Evolutionary conservation across 2,329 filamentous ascomycete species (phyloP).

Genomic region (Colletotrichum orbiculare): DNA sequence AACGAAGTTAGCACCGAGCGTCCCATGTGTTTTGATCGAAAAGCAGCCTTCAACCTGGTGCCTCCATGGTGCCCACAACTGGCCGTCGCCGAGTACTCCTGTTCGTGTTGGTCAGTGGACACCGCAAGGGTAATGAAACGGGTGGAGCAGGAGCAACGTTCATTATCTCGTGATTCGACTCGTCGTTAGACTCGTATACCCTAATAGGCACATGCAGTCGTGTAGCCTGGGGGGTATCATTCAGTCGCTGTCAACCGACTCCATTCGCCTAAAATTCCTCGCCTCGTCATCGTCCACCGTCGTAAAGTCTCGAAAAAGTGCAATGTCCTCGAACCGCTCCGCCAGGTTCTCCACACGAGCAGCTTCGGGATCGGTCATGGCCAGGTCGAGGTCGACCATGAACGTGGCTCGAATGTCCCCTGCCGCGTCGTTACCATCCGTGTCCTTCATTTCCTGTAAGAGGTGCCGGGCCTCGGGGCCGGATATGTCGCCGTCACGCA

Average conservation of each 20-base stretch:
- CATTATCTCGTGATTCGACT: no score
- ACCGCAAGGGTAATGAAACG: no score
- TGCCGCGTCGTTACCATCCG: constrained; percentile 37
- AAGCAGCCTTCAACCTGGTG: no score
- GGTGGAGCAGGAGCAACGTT: no score
- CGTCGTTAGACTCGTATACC: no score
- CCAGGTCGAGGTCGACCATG: constrained; percentile 51
- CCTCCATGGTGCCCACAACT: no score
- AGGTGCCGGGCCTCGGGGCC: constrained; percentile 44
- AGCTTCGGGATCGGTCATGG: constrained; percentile 46
- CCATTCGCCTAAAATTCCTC: neutral
- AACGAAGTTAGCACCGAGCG: no score
- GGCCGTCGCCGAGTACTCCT: no score
- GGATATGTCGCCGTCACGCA: constrained; percentile 47
- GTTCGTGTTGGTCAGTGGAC: no score
- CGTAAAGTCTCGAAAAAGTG: constrained; percentile 47
- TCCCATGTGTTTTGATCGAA: no score
- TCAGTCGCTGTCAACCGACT: neutral
- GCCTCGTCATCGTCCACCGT: constrained; percentile 12
- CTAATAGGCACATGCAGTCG: no score
- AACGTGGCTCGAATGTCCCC: constrained; percentile 48
- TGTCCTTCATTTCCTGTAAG: constrained; percentile 44
- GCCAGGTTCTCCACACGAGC: constrained; percentile 49
- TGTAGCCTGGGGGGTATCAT: neutral
- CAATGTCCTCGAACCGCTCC: constrained; percentile 46